phyloP scores from a whole-genome alignment of 2,329 filamentous ascomycete genomes.

The Pseudomassariella vexata region DNA sequence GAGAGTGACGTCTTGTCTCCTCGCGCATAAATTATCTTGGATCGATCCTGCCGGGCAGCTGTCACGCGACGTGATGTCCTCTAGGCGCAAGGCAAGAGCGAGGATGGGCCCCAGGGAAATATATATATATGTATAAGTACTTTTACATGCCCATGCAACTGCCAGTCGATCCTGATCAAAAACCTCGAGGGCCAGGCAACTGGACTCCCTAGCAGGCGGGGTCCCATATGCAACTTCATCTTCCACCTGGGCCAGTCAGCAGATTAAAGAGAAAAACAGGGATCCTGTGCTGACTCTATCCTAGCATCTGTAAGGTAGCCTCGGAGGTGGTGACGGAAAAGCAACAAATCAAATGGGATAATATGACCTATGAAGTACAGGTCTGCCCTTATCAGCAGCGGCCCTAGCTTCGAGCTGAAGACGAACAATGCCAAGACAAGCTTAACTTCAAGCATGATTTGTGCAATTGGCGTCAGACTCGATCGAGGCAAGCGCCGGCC shows the following conservation, averaged over 20 bases:
- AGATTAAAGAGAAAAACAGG: not conserved
- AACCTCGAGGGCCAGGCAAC: no score
- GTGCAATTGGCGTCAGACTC: not conserved
- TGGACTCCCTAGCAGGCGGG: no score
- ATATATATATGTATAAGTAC: no score
- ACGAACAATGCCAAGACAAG: not conserved
- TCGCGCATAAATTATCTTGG: not conserved
- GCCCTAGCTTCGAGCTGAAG: not conserved
- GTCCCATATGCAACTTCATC: not conserved
- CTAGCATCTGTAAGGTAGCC: constrained; percentile 6
- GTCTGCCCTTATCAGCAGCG: constrained; percentile 3
- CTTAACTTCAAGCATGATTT: not conserved
- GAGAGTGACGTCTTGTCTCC: not conserved
- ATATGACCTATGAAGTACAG: constrained; percentile 9
- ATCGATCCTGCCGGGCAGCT: constrained; percentile 1
- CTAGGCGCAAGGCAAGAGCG: no score
- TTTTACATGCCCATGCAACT: no score
- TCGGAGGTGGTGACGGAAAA: constrained; percentile 7
- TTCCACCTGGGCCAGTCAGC: not conserved
- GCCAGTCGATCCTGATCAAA: no score
- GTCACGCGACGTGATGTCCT: no score
- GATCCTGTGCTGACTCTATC: constrained; percentile 8
- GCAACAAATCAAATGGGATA: constrained; percentile 20
- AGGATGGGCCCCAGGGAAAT: no score
- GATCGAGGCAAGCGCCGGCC: not conserved